Percentiles rank a stretch among this genome's conserved stretches.
Conservation (phyloP, 192 early-diverging fungal genomes). For the Backusella mclennaniae region DNA sequence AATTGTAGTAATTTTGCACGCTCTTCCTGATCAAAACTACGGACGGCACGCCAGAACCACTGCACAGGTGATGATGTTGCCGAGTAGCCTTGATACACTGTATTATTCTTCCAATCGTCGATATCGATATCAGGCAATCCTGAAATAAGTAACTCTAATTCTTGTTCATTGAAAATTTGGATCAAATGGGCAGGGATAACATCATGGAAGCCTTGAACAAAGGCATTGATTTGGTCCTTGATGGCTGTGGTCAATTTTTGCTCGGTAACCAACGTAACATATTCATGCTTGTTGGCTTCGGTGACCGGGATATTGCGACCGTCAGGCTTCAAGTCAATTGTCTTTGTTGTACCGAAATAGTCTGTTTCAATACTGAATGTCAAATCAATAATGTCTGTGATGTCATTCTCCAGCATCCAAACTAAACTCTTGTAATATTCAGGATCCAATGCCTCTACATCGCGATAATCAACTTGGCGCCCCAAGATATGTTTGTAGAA, state of each 20-base stretch:
- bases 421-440: slow-evolving; percentile 96
- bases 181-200: slow-evolving; percentile 90
- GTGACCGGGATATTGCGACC: slow-evolving; percentile 90
- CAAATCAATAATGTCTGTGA: slow-evolving; percentile 91
- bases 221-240: slow-evolving; percentile 91
- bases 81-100: slow-evolving; percentile 92
- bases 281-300: slow-evolving; percentile 96
- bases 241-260: slow-evolving; percentile 90
- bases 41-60: slow-evolving; percentile 98
- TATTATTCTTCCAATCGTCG: slow-evolving; percentile 99
- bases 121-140: slow-evolving; percentile 99
- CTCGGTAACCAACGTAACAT: slow-evolving; percentile 91
- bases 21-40: slow-evolving; percentile 97
- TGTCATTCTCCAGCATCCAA: slow-evolving; percentile 98
- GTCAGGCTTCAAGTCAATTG: slow-evolving; percentile 85
- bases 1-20: slow-evolving; percentile 97
- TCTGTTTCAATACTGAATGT: slow-evolving; percentile 94
- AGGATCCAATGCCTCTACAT: slow-evolving; percentile 97
- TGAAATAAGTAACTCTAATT: slow-evolving; percentile 96
- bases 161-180: slow-evolving; percentile 98
- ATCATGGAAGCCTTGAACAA: slow-evolving; percentile 94
- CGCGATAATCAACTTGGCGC: slow-evolving; percentile 91
- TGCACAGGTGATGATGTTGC: slow-evolving; percentile 86
- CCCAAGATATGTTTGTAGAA: slow-evolving; percentile 98
- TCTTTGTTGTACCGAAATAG: slow-evolving; percentile 84